These are phyloP conservation scores for Phytophthora fragariae DNA, from an alignment of 352 stramenopile genomes.

Conservation along the genomic window DNA sequence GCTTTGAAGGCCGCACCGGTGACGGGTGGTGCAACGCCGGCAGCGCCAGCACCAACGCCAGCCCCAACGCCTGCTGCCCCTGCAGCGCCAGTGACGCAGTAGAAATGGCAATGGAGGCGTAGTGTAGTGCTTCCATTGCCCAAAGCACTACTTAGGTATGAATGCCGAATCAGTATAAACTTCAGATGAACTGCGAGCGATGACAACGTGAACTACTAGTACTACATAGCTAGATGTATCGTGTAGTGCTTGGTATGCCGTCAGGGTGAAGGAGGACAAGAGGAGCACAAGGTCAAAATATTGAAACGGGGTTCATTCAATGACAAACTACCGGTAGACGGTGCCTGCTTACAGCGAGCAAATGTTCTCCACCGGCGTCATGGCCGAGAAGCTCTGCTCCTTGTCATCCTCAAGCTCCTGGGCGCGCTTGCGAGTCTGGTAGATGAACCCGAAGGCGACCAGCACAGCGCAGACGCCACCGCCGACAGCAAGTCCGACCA, in stretches of 20 bases:
- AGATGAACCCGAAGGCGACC: conserved; percentile 81
- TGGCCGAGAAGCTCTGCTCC: conserved; percentile 51
- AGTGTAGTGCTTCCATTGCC: not conserved
- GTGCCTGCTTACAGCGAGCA: conserved; percentile 55
- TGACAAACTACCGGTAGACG: conserved; percentile 4
- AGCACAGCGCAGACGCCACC: conserved; percentile 49
- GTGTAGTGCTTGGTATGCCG: no score
- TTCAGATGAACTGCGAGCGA: no score
- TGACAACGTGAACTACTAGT: no score
- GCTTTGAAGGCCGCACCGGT: conserved; percentile 13
- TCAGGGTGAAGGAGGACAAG: no score
- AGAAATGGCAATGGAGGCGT: not conserved
- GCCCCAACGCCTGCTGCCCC: conserved; percentile 1
- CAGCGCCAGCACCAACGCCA: not conserved
- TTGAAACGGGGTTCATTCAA: conserved; percentile 32
- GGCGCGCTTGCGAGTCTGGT: conserved; percentile 75
- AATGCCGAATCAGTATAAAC: not conserved
- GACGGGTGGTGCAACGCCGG: not conserved
- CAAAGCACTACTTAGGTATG: no score
- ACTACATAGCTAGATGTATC: not conserved
- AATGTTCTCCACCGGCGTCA: conserved; percentile 63
- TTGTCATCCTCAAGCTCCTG: conserved; percentile 68
- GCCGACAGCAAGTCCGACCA: conserved; percentile 40
- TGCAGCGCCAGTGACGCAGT: conserved; percentile 22
- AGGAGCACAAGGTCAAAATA: conserved; percentile 25